Base-by-base conservation (phyloP, 1,284 basidiomycete genomes). In the Takashimella koratensis region DNA sequence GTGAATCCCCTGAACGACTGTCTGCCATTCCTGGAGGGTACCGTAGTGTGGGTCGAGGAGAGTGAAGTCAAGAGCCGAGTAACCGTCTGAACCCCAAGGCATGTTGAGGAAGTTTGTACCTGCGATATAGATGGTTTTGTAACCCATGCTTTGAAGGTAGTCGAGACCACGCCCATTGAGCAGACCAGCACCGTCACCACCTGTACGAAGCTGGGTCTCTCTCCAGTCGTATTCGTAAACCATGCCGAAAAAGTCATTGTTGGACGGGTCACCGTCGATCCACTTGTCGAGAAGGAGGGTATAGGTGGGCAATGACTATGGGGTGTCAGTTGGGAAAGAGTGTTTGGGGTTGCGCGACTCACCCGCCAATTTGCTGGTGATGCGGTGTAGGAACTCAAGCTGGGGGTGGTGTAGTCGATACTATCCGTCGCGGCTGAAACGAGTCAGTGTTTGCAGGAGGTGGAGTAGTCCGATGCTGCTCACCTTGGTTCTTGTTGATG, bases 51-150 rank as follows among this genome's bases (percentile, higher is more conserved):
- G 91, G 73, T 95, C 91, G 40, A 92, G 77, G 6, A 92, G 83
- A 43, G 84, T 86, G 64, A 94, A 91, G 71, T 95, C 91, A 58
- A 95, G 80, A 8, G 90, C 88, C 23, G 91, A 95, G 71, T 94
- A 95, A 75, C 89, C 90, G 82, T 95, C 91, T 16, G 90, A 87
- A 73, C 92, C 87, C 91, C 91, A 95, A 19, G 90, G 78, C 91
- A 94, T 92, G 80, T 95, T 94, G 60, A 94, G 59, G 75, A 91
- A 95, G 47, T 86, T 84, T 0, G 91, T 95, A 51, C 91, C 91
- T 24, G 91, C 90, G 67, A 93, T 86, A 77, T 90, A 94, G 66
- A 95, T 84, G 48, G 84, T 81, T 62, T 80, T 79, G 65, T 90
- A 79, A 58, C 91, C 91, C 88, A 93, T 92, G 57, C 87, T 87